These are phyloP conservation scores for Rubia tinctorum DNA, from an alignment of 305 asterid species.

Conservation along the genomic window DNA sequence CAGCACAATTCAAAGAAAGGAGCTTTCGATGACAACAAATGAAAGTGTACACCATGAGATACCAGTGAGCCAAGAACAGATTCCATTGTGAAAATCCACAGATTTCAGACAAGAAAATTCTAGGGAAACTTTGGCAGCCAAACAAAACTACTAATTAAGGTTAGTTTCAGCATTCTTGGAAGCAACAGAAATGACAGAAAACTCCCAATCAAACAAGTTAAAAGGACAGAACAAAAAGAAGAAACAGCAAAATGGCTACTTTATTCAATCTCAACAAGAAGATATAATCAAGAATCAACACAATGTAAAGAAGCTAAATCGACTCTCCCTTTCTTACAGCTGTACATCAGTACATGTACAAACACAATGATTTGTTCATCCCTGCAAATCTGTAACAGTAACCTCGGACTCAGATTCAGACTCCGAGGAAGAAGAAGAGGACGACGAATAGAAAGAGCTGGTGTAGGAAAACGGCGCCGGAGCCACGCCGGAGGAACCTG, in stretches of 20 bases:
- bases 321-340: background rate
- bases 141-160: background rate
- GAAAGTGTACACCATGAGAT: background rate
- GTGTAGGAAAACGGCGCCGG: background rate
- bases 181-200: background rate
- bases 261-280: background rate
- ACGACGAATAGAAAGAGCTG: conserved; percentile 19
- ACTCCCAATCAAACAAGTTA: background rate
- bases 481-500: conserved; percentile 2
- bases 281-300: background rate
- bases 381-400: conserved; percentile 18
- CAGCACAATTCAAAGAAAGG: background rate
- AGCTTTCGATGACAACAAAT: background rate
- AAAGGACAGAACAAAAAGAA: background rate
- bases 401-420: conserved; percentile 26
- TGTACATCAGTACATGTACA: background rate
- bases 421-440: too few species aligned
- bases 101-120: background rate
- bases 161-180: background rate
- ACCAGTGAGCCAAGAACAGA: background rate
- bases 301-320: background rate
- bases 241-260: background rate
- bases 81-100: background rate
- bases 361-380: conserved; percentile 12
- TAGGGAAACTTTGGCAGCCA: background rate